A percentile compares a stretch with the other conserved stretches of the same genome.
Evolutionary conservation across 2,329 filamentous ascomycete species (phyloP).

Genomic region (Parafenestella ontariensis): DNA sequence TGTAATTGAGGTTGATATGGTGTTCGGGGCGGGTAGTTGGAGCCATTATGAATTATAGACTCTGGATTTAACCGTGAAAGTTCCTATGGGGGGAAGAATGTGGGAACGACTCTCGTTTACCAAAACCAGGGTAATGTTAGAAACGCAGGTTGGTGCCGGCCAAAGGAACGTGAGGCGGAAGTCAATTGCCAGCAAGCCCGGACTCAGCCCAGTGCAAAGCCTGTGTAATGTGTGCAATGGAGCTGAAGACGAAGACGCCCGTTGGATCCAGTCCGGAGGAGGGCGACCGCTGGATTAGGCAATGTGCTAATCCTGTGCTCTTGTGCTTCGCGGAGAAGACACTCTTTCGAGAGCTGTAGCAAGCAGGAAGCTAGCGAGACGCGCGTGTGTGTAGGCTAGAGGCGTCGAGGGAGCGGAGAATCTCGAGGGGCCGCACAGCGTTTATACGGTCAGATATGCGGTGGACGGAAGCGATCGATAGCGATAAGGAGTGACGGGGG

Average conservation of each 20-base stretch:
- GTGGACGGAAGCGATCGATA: slow-evolving; percentile 16
- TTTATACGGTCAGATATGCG: slow-evolving; percentile 8
- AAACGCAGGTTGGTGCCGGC: slow-evolving; percentile 49
- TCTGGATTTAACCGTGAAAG: slow-evolving; percentile 32
- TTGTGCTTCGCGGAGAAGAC: slow-evolving; percentile 11
- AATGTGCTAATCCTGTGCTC: slow-evolving; percentile 1
- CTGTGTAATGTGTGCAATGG: slow-evolving; percentile 30
- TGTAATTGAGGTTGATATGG: slow-evolving; percentile 84
- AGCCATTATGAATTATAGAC: slow-evolving; percentile 88
- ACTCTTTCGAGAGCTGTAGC: slow-evolving; percentile 25
- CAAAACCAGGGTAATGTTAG: slow-evolving; percentile 48
- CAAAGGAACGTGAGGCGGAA: slow-evolving; percentile 50
- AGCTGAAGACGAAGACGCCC: slow-evolving; percentile 8
- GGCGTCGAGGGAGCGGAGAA: slow-evolving; percentile 8
- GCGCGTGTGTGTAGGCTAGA: slow-evolving; percentile 8
- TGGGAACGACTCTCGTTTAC: slow-evolving; percentile 45
- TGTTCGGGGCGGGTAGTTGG: slow-evolving; percentile 77
- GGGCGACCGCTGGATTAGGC: slow-evolving; percentile 8
- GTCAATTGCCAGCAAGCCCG: slow-evolving; percentile 43
- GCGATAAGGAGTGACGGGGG: slow-evolving; percentile 39
- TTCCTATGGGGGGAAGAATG: slow-evolving; percentile 36
- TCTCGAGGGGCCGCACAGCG: slow-evolving; percentile 15
- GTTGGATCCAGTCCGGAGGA: slow-evolving; percentile 39
- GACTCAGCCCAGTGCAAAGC: slow-evolving; percentile 34
- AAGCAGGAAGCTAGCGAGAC: slow-evolving; percentile 8